Percentiles rank a stretch among this genome's conserved stretches.
These are phyloP conservation scores for Smittium culicis DNA, from an alignment of 371 early-diverging fungal species.

Conservation along the genomic window DNA sequence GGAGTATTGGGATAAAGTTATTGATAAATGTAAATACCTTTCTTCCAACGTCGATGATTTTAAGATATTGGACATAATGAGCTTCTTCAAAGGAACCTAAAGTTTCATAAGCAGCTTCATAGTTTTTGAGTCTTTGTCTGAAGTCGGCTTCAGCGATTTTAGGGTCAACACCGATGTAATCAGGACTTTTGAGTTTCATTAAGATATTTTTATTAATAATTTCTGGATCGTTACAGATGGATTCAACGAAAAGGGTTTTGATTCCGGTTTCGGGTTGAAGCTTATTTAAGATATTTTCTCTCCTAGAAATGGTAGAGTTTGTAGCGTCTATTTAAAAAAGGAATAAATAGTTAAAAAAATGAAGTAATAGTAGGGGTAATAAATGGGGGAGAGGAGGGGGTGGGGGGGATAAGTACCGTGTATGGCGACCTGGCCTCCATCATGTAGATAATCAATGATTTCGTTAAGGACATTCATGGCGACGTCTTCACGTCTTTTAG, in stretches of 20 bases:
- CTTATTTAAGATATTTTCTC: conserved; percentile 52
- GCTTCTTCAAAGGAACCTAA: conserved; percentile 44
- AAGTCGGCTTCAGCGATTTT: conserved; percentile 79
- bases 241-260: conserved; percentile 87
- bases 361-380: neutral
- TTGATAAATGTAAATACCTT: too few species aligned
- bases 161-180: conserved; percentile 67
- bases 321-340: conserved; percentile 57
- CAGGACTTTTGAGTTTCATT: conserved; percentile 81
- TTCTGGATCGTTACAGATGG: conserved; percentile 72
- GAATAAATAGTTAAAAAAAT: neutral
- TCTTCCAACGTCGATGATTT: conserved; percentile 84
- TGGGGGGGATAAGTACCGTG: conserved; percentile 29
- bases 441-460: conserved; percentile 76
- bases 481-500: conserved; percentile 56
- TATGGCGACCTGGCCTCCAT: conserved; percentile 69
- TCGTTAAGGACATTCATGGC: conserved; percentile 74
- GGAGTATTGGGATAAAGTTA: too few species aligned
- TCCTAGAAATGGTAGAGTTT: conserved; percentile 72
- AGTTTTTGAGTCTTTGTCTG: conserved; percentile 70
- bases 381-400: neutral
- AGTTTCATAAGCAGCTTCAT: conserved; percentile 70
- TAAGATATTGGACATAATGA: conserved; percentile 41
- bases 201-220: conserved; percentile 72
- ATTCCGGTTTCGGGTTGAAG: conserved; percentile 42